Evolutionary conservation across 164 flowering plant genomes (phyloP).

Genomic region (Amborella trichopoda): DNA sequence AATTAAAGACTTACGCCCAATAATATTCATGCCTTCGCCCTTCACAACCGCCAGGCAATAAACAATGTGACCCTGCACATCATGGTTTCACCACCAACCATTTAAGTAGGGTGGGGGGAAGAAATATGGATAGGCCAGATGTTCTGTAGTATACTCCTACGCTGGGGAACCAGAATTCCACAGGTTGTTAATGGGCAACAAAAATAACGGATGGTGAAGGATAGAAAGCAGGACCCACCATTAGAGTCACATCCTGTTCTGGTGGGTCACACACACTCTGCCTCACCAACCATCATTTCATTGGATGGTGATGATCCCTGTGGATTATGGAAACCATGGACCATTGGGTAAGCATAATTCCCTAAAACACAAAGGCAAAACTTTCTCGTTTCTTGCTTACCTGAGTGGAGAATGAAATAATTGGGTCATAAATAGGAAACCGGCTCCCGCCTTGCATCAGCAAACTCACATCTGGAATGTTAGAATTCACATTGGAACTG

Average conservation of each 20-base stretch:
- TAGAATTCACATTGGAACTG: conserved; percentile 24
- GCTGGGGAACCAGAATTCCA: too few species aligned
- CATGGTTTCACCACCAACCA: too few species aligned
- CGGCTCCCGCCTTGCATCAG: conserved; percentile 24
- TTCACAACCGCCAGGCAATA: conserved; percentile 63
- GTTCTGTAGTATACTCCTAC: too few species aligned
- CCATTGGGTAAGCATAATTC: too few species aligned
- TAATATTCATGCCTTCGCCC: conserved; percentile 56
- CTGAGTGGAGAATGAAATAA: conserved; percentile 11
- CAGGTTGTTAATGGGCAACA: too few species aligned
- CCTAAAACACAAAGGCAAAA: too few species aligned
- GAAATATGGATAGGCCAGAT: too few species aligned
- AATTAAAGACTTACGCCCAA: conserved; percentile 65
- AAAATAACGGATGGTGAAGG: background rate
- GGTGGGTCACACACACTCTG: background rate
- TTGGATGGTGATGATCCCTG: too few species aligned
- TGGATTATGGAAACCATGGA: too few species aligned
- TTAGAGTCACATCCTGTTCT: background rate
- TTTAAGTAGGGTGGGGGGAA: too few species aligned
- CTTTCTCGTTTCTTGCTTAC: too few species aligned
- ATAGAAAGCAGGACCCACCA: background rate
- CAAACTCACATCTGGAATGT: conserved; percentile 15
- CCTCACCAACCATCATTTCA: too few species aligned
- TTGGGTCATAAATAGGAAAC: conserved; percentile 14
- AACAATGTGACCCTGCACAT: conserved; percentile 21